phyloP scores from a whole-genome alignment of 2,329 filamentous ascomycete genomes.

The Aspergillus pseudonomiae region DNA sequence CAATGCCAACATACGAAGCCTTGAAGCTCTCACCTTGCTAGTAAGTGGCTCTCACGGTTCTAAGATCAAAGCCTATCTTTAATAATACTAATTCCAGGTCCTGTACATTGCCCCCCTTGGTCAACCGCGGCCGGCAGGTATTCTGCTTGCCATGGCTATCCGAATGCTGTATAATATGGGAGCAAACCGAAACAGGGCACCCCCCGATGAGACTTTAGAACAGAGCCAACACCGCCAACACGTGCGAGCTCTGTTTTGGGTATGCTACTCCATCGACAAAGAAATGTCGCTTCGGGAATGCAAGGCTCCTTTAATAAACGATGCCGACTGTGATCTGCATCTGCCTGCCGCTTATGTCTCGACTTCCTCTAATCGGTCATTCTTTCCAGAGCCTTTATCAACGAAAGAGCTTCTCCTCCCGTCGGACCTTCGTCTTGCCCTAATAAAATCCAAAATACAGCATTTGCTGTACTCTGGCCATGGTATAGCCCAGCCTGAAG shows the following conservation, averaged over 20 bases:
- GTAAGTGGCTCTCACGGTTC: conserved; percentile 14
- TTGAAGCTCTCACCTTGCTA: conserved; percentile 25
- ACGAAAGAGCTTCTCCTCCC: conserved; percentile 27
- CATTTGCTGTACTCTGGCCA: conserved; percentile 23
- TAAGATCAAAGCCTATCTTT: background rate
- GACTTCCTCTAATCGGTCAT: conserved; percentile 23
- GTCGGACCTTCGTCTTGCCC: conserved; percentile 26
- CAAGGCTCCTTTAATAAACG: conserved; percentile 25
- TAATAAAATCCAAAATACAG: conserved; percentile 30
- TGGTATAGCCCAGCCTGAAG: conserved; percentile 18
- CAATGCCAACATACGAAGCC: conserved; percentile 17
- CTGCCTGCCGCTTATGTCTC: conserved; percentile 24
- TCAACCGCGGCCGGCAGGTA: conserved; percentile 23
- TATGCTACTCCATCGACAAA: conserved; percentile 27
- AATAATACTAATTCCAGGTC: conserved; percentile 9
- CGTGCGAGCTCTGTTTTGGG: conserved; percentile 29
- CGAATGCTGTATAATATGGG: conserved; percentile 27
- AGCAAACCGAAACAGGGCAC: conserved; percentile 14
- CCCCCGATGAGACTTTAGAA: background rate
- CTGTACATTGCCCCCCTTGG: conserved; percentile 25
- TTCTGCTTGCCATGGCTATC: conserved; percentile 25
- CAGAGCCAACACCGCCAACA: conserved; percentile 14
- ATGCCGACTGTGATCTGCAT: conserved; percentile 27
- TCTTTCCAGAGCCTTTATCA: conserved; percentile 25
- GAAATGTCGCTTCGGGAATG: conserved; percentile 26